phyloP scores from a whole-genome alignment of 345 rosid genomes.

The Aurinia saxatilis region DNA sequence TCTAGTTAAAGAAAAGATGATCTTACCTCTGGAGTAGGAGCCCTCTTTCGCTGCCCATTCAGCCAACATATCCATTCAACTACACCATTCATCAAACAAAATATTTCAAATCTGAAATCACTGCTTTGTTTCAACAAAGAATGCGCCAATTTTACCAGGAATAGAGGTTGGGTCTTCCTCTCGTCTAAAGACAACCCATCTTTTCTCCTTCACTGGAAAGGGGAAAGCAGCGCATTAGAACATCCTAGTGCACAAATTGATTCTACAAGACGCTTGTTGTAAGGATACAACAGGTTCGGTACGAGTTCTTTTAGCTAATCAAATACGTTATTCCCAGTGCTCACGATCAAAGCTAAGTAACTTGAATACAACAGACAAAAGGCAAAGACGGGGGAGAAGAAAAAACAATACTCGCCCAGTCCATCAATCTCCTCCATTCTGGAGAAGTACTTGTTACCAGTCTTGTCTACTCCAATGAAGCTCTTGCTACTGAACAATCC shows the following conservation, averaged over 20 bases:
- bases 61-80: constrained; percentile 99
- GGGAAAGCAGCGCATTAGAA: constrained; percentile 9
- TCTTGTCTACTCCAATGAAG: constrained; percentile 53
- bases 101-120: background rate
- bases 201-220: constrained; percentile 84
- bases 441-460: constrained; percentile 79
- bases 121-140: too few species aligned
- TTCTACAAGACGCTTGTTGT: too few species aligned
- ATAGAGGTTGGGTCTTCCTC: constrained; percentile 83
- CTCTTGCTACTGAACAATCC: constrained; percentile 54
- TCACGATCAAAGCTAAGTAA: background rate
- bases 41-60: constrained; percentile 83
- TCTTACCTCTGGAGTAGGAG: constrained; percentile 81
- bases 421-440: constrained; percentile 79
- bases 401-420: constrained; percentile 46
- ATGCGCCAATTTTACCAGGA: too few species aligned
- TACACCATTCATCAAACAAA: constrained; percentile 27
- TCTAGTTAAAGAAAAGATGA: background rate
- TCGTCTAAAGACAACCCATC: constrained; percentile 82
- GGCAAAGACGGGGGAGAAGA: background rate
- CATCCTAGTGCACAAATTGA: background rate
- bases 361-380: background rate
- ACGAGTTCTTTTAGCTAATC: background rate
- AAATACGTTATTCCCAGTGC: background rate
- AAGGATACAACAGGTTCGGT: background rate